Base-by-base conservation (phyloP, 2,329 filamentous ascomycete genomes). In the Xylariaceae sp. region DNA sequence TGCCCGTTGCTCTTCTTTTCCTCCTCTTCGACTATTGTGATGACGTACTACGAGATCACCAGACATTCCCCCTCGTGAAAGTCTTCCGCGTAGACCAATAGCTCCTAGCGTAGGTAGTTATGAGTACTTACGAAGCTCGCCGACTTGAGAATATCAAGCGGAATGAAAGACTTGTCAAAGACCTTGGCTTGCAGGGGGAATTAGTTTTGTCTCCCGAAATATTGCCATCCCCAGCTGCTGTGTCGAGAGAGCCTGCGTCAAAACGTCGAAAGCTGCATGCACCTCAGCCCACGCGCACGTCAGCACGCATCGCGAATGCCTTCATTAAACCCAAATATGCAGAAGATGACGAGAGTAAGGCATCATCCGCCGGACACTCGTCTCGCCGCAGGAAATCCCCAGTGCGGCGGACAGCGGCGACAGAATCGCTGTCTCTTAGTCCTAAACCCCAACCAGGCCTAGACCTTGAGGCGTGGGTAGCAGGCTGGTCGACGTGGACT, bases 101-200 rank as follows among this genome's bases (percentile, higher is more conserved):
- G n/a, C n/a, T 8, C 10, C 30, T 10, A 26, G 13, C 23, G 15
- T 20, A 23, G n/a, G 9, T 9, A 6, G 47, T 26, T 13, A 67
- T 67, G 66, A 52, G 57, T 27, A 72, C 69, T 37, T 77, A 81
- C 58, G 78, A 81, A 60, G 69, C 71, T 2, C 70, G 74, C 16
- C 72, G 79, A 2, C 67, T 72, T 6, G 73, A 71, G 11, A 81
- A 81, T 57, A 80, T 82, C 59, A 73, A 73, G 55, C 71, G 75
- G 8, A 82, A 82, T 58, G 70, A 77, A 59, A 73, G 70, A 7
- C 69, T 81, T 1, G 67, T 82, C 3, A 72, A 72, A 41, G 72
- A 76, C 32, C 73, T 82, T 13, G 74, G 77, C 9, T 73, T 81
- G 43, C 70, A 72, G 30, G 57, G 63, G n/a, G 55, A 67, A 45